These are phyloP conservation scores for Endocalyx cinctus DNA, from an alignment of 2,329 filamentous ascomycete species.

Conservation along the genomic window DNA sequence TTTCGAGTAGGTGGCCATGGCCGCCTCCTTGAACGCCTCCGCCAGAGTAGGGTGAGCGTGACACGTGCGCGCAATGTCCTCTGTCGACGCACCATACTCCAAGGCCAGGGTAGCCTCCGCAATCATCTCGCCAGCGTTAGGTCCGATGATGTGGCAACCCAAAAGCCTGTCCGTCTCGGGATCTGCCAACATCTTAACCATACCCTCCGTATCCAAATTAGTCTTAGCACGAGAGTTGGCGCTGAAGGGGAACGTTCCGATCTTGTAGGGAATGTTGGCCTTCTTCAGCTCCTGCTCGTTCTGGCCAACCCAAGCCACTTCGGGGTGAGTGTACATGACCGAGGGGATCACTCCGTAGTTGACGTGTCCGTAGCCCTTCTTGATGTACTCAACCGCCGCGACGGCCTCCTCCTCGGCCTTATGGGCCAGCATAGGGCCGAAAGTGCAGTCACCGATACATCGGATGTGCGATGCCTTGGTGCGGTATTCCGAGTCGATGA, in stretches of 20 bases:
- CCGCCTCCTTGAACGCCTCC: slow-evolving; percentile 99
- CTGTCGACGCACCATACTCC: slow-evolving; percentile 92
- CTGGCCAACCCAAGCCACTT: slow-evolving; percentile 98
- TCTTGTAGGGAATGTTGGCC: slow-evolving; percentile 82
- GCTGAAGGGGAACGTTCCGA: slow-evolving; percentile 93
- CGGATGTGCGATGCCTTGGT: slow-evolving; percentile 97
- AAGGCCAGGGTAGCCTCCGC: slow-evolving; percentile 92
- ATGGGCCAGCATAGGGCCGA: slow-evolving; percentile 98
- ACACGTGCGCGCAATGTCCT: slow-evolving; percentile 91
- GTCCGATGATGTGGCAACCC: slow-evolving; percentile 92
- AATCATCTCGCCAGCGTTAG: slow-evolving; percentile 98
- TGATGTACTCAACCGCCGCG: slow-evolving; percentile 92
- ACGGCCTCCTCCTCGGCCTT: slow-evolving; percentile 99
- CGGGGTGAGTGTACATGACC: slow-evolving; percentile 99
- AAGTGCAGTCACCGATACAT: slow-evolving; percentile 92
- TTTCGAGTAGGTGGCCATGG: slow-evolving; percentile 94
- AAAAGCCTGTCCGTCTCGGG: slow-evolving; percentile 94
- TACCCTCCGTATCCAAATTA: slow-evolving; percentile 89
- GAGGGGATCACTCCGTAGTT: slow-evolving; percentile 98
- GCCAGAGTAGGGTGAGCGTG: slow-evolving; percentile 95
- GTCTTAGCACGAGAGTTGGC: slow-evolving; percentile 99
- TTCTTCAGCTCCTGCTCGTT: slow-evolving; percentile 95
- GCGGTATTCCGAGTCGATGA: slow-evolving; percentile 98
- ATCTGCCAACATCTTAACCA: slow-evolving; percentile 96
- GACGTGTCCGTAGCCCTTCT: slow-evolving; percentile 96